Percentiles rank a stretch among this genome's conserved stretches.
phyloP scores from a whole-genome alignment of 2,329 filamentous ascomycete species.

The Nigrospora osmanthi region DNA sequence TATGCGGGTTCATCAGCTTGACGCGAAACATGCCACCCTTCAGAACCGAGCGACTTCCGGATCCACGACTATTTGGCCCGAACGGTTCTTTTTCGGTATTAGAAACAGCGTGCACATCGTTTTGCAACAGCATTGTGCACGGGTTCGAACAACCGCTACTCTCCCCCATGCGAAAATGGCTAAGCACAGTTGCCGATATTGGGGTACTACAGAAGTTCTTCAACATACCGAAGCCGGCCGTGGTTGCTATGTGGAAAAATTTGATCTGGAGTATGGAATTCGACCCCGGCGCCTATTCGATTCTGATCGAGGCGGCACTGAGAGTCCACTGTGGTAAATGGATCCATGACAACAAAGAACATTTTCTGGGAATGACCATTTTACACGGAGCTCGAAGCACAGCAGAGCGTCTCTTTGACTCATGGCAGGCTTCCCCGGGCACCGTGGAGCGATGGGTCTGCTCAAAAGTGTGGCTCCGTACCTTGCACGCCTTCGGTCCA shows the following conservation, averaged over 20 bases:
- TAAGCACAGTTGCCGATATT: not conserved
- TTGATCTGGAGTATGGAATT: not conserved
- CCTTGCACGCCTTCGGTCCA: too few relatives aligned
- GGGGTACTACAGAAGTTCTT: not conserved
- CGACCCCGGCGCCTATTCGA: not conserved
- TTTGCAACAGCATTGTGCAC: not conserved
- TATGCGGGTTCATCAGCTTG: not conserved
- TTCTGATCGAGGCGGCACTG: not conserved
- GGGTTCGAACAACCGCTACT: rapidly evolving
- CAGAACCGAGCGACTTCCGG: not conserved
- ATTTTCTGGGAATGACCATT: not conserved
- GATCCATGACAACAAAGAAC: not conserved
- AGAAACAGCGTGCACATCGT: not conserved
- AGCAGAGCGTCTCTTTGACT: not conserved
- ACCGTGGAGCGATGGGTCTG: too few relatives aligned
- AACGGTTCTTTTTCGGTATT: not conserved
- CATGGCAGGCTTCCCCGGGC: not conserved
- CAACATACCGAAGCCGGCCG: not conserved
- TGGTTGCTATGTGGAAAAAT: not conserved
- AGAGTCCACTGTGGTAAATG: not conserved
- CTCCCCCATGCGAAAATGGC: not conserved
- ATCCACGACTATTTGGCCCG: not conserved
- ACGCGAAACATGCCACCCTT: not conserved
- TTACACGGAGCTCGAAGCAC: not conserved
- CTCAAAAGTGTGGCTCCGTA: too few relatives aligned